Evolutionary conservation across 2,329 filamentous ascomycete genomes (phyloP).

Genomic region (Trichoderma atroviride): DNA sequence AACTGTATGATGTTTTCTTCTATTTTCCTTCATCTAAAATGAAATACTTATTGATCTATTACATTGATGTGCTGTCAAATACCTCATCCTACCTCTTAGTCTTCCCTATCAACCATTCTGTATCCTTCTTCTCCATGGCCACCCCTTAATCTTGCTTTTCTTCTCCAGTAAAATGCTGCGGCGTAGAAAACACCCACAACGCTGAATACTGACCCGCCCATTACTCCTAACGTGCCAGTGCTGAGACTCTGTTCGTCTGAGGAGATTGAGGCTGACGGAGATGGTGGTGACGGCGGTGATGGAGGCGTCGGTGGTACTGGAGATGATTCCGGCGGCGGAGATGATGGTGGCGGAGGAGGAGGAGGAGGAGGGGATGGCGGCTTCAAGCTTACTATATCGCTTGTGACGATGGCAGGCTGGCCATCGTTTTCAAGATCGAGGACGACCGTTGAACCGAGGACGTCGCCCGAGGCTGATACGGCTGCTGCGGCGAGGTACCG

Average conservation of each 20-base stretch:
- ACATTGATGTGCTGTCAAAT: neutral
- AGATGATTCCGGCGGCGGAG: neutral
- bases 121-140: neutral
- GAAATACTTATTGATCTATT: neutral
- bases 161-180: conserved; percentile 2
- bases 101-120: conserved; percentile 7
- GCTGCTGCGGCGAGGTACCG: conserved; percentile 14
- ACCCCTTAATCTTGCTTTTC: neutral
- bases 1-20: neutral
- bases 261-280: neutral
- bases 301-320: neutral
- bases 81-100: neutral
- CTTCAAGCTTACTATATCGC: conserved; percentile 4
- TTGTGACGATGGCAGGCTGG: conserved; percentile 1
- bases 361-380: neutral
- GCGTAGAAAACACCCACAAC: conserved; percentile 3
- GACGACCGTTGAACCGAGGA: conserved; percentile 2
- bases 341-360: neutral
- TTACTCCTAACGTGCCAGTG: neutral
- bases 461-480: conserved; percentile 3
- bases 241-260: neutral
- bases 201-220: conserved; percentile 4
- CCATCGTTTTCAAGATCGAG: conserved; percentile 5
- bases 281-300: neutral
- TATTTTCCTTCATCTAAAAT: neutral